phyloP scores from a whole-genome alignment of 106 monocot genomes.

The Dendrobium nobile region DNA sequence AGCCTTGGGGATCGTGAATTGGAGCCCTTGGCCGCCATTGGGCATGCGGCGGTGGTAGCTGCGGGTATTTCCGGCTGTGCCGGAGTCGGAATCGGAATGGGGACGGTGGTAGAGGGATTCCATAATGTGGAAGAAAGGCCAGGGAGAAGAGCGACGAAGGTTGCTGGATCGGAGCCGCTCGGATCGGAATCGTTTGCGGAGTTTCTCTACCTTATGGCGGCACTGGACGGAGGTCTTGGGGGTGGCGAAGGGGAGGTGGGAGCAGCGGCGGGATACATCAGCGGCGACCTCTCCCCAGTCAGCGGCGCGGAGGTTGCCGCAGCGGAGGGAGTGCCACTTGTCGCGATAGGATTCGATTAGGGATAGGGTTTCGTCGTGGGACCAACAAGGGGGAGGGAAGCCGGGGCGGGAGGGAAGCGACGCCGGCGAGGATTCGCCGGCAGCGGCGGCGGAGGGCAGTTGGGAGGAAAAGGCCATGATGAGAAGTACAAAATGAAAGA shows the following conservation, averaged over 20 bases:
- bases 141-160: slow-evolving; percentile 39
- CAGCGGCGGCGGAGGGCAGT: neutral
- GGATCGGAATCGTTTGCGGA: slow-evolving; percentile 83
- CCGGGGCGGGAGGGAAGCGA: slow-evolving; percentile 35
- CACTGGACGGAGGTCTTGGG: slow-evolving; percentile 93
- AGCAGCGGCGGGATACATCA: slow-evolving; percentile 45
- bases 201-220: slow-evolving; percentile 99
- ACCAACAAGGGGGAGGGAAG: slow-evolving; percentile 89
- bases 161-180: slow-evolving; percentile 41
- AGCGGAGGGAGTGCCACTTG: slow-evolving; percentile 72
- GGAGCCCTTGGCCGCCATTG: slow-evolving; percentile 22
- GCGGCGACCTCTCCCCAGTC: slow-evolving; percentile 89
- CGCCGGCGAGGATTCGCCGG: neutral
- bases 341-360: slow-evolving; percentile 78
- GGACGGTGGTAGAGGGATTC: slow-evolving; percentile 37
- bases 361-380: slow-evolving; percentile 78
- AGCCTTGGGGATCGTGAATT: slow-evolving; percentile 68
- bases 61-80: slow-evolving; percentile 4
- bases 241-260: slow-evolving; percentile 23
- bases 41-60: slow-evolving; percentile 36
- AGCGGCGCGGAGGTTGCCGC: slow-evolving; percentile 66
- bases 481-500: neutral
- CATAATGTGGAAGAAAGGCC: slow-evolving; percentile 68
- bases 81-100: neutral
- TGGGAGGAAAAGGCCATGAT: slow-evolving; percentile 6